Percentiles rank a stretch among this genome's conserved stretches.
Evolutionary conservation across 768 basidiomycete species (phyloP).

Genomic region (Kwoniella botswanensis): DNA sequence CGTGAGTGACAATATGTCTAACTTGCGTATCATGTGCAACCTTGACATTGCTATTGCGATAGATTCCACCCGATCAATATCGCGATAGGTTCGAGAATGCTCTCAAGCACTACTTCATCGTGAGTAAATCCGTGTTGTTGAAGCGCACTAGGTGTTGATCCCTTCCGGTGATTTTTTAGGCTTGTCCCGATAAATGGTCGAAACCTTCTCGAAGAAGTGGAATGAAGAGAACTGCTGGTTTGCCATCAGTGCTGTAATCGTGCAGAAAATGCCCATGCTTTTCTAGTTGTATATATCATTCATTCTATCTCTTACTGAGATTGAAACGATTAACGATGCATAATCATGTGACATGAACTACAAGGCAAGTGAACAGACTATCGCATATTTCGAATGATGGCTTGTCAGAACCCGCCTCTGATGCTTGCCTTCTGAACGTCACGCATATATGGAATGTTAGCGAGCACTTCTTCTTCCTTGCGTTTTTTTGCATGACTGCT

Average conservation of each 20-base stretch:
- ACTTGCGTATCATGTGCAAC: neutral
- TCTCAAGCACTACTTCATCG: constrained; percentile 74
- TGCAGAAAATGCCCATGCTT: neutral
- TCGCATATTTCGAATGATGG: too few relatives aligned
- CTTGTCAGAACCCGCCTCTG: too few relatives aligned
- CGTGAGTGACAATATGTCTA: constrained; percentile 27
- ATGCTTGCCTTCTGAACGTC: too few relatives aligned
- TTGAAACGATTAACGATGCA: too few relatives aligned
- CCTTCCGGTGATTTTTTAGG: neutral
- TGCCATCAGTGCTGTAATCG: neutral
- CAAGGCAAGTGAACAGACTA: too few relatives aligned
- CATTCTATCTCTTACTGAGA: too few relatives aligned
- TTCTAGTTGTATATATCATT: too few relatives aligned
- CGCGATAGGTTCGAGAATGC: constrained; percentile 75
- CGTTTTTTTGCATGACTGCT: neutral
- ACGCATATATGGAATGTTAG: too few relatives aligned
- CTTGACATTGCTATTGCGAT: neutral
- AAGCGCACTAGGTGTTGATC: neutral
- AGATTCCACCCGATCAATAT: constrained; percentile 77
- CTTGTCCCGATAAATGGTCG: constrained; percentile 28
- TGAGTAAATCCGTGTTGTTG: constrained; percentile 4
- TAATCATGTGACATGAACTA: too few relatives aligned
- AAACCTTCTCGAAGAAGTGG: constrained; percentile 8
- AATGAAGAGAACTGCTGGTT: neutral
- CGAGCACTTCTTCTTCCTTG: too few relatives aligned